These are phyloP conservation scores for Carex scoparia DNA, from an alignment of 176 grass and related monocot genomes.

Conservation along the genomic window DNA sequence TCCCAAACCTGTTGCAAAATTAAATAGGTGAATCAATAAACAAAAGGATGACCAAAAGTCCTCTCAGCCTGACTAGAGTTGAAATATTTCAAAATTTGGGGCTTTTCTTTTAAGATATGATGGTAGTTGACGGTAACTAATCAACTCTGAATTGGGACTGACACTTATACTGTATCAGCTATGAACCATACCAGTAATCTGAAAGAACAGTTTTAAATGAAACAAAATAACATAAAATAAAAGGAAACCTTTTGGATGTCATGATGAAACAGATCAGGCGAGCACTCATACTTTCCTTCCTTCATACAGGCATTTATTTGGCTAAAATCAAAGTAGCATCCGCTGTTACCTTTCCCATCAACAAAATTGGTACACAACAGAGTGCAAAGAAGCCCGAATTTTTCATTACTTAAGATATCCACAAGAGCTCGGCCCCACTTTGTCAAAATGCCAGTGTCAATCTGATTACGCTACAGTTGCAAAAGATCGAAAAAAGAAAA, in stretches of 20 bases:
- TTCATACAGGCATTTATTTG: slow-evolving; percentile 65
- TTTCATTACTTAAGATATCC: slow-evolving; percentile 61
- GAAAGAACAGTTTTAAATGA: neutral
- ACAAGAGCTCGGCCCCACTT: slow-evolving; percentile 26
- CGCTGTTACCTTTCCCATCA: slow-evolving; percentile 24
- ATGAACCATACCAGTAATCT: neutral
- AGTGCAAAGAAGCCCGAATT: slow-evolving; percentile 76
- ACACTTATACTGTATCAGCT: neutral
- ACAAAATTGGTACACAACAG: slow-evolving; percentile 49
- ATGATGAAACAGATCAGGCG: slow-evolving; percentile 49
- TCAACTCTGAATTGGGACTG: slow-evolving; percentile 10
- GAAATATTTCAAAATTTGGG: neutral
- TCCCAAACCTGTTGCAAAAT: slow-evolving; percentile 59
- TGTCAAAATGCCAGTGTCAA: neutral
- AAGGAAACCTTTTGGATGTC: slow-evolving; percentile 67
- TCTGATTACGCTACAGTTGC: slow-evolving; percentile 8
- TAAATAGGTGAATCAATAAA: neutral
- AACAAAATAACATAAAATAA: slow-evolving; percentile 9
- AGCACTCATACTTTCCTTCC: slow-evolving; percentile 58
- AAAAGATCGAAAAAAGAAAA: neutral
- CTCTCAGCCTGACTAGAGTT: neutral
- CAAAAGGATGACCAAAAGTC: neutral
- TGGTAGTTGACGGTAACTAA: neutral
- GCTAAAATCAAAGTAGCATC: slow-evolving; percentile 47
- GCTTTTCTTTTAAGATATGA: neutral